Conservation (phyloP, 257 asterid genomes). For the Solanum verrucosum region DNA sequence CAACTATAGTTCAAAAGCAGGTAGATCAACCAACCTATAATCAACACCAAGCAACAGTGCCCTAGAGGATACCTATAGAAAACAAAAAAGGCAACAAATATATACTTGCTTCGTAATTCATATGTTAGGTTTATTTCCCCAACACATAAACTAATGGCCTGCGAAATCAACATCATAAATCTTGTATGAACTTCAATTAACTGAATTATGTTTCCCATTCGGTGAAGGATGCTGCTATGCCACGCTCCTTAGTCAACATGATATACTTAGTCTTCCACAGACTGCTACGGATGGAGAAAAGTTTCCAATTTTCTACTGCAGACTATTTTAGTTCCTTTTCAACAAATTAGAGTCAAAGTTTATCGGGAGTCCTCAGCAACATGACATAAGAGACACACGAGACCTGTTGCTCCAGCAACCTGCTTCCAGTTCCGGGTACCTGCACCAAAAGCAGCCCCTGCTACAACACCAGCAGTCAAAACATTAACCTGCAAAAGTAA, state of each 20-base stretch:
- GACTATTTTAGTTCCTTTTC: neutral
- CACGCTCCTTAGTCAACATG: neutral
- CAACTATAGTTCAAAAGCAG: neutral
- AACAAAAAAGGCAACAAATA: neutral
- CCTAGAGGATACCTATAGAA: neutral
- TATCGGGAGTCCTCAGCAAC: constrained; percentile 33
- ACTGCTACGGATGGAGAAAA: neutral
- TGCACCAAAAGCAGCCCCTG: constrained; percentile 76
- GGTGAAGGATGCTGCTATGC: neutral
- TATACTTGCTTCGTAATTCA: neutral
- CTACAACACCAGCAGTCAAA: constrained; percentile 62
- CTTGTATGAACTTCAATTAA: neutral
- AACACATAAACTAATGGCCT: neutral
- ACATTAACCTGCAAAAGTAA: constrained; percentile 27
- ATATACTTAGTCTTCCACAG: neutral
- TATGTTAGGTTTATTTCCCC: neutral
- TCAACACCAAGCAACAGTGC: neutral
- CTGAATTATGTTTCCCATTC: neutral
- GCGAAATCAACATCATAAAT: neutral
- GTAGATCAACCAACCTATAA: neutral
- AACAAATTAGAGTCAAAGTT: constrained; percentile 1
- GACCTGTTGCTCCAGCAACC: constrained; percentile 62
- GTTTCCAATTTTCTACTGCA: neutral
- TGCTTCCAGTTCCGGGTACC: constrained; percentile 84
- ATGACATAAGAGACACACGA: constrained; percentile 46